phyloP scores from a whole-genome alignment of 2,329 filamentous ascomycete genomes.

The Colletotrichum neosansevieriae region DNA sequence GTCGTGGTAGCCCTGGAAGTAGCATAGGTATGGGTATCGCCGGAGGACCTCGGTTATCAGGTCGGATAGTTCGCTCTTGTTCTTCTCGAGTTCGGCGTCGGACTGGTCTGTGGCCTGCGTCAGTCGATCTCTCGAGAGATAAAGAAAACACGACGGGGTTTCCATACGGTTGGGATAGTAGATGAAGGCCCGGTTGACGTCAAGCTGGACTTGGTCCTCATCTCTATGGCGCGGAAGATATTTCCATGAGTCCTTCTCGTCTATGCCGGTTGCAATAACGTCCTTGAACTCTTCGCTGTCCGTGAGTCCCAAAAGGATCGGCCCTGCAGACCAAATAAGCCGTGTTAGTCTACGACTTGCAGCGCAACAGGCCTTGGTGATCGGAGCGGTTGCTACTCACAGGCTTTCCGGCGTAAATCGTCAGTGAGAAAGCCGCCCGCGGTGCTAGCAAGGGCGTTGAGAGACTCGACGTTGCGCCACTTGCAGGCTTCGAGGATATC shows the following conservation, averaged over 20 bases:
- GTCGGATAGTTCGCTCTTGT: slow-evolving; percentile 81
- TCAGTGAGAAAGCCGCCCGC: slow-evolving; percentile 77
- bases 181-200: slow-evolving; percentile 96
- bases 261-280: slow-evolving; percentile 37
- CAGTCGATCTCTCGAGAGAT: slow-evolving; percentile 23
- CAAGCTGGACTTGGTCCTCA: slow-evolving; percentile 90
- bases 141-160: neutral
- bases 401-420: slow-evolving; percentile 77
- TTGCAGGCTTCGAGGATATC: slow-evolving; percentile 72
- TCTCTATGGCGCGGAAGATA: slow-evolving; percentile 82
- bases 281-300: slow-evolving; percentile 38
- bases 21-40: slow-evolving; percentile 84
- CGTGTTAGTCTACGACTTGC: slow-evolving; percentile 33
- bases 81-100: slow-evolving; percentile 74
- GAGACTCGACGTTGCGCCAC: slow-evolving; percentile 64
- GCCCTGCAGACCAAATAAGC: slow-evolving; percentile 62
- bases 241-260: slow-evolving; percentile 61
- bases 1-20: slow-evolving; percentile 99
- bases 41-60: slow-evolving; percentile 87
- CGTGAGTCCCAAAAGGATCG: slow-evolving; percentile 64
- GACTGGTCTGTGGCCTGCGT: slow-evolving; percentile 69
- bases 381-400: slow-evolving; percentile 66
- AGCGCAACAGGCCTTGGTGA: neutral
- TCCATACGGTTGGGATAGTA: slow-evolving; percentile 87
- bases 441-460: slow-evolving; percentile 71